Evolutionary conservation across 2,329 filamentous ascomycete genomes (phyloP), one percentile per base, ranked within the genome.

Genomic region (Paracoccidioides brasiliensis): DNA sequence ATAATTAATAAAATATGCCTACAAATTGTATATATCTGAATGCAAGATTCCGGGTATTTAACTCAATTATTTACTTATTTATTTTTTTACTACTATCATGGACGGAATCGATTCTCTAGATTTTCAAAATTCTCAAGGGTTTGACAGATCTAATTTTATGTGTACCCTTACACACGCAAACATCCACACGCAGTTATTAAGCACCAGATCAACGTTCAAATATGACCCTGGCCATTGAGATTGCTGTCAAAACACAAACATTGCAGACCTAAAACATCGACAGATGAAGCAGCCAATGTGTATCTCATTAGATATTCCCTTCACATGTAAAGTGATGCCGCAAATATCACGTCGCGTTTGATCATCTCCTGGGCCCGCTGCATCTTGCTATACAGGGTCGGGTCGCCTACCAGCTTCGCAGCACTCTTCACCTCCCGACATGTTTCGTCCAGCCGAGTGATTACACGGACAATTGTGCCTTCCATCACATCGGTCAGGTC

Each of bases 341-440:
- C 88, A 15, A 90, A 90, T 28, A 89, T 94, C 54, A 95, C 93
- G 69, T 96, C 93, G 66, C 93, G 77, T 79, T 95, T 94, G 69
- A 98, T 98, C 80, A 96, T 80, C 77, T 98, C 93, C 79, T 97
- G 91, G 62, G 91, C 94, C 60, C 84, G 84, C 74, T 95, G 85
- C 91, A 98, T 98, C 80, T 98, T 98, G 62, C 85, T 82, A 70
- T 95, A 96, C 62, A 98, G 74, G 55, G 85, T 85, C 3, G 93
- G 93, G 68, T 98, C 93, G 30, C 93, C 93, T 62, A 98, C 90
- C 61, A 98, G 88, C 62, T 93, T 80, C 33, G 93, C 93, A 41
- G 93, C 91, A 68, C 95, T 97, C 78, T 95, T 96, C 55, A 97
- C 93, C 72, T 98, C 93, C 50, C 93, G 80, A 68, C 93, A 98